Conservation (phyloP, 1,284 basidiomycete genomes). For the Apiotrichum sp. region DNA sequence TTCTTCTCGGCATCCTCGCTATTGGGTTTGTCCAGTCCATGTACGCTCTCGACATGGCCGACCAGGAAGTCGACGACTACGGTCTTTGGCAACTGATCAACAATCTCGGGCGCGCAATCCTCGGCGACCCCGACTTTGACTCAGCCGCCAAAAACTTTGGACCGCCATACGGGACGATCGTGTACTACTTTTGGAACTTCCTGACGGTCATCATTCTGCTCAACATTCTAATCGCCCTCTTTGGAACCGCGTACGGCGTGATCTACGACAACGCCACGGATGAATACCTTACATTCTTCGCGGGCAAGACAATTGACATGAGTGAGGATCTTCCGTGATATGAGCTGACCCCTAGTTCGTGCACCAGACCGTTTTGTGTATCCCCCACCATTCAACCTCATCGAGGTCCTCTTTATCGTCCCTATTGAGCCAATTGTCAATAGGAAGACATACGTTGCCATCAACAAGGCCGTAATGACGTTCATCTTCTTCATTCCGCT, state of each 20-base stretch:
- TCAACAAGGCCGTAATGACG: conserved; percentile 73
- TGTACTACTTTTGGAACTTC: conserved; percentile 88
- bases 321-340: neutral
- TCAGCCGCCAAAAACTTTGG: conserved; percentile 54
- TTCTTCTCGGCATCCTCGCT: conserved; percentile 70
- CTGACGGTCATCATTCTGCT: conserved; percentile 79
- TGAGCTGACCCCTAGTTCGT: conserved; percentile 43
- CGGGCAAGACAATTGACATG: conserved; percentile 73
- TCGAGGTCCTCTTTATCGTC: conserved; percentile 67
- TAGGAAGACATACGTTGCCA: conserved; percentile 43
- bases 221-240: conserved; percentile 92
- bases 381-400: conserved; percentile 60
- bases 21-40: conserved; percentile 70
- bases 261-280: conserved; percentile 52
- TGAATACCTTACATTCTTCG: conserved; percentile 71
- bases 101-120: conserved; percentile 68
- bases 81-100: conserved; percentile 60
- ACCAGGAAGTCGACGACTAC: conserved; percentile 55
- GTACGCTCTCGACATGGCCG: conserved; percentile 84
- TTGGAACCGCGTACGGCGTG: conserved; percentile 81
- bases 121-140: conserved; percentile 74
- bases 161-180: conserved; percentile 58
- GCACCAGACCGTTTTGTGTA: conserved; percentile 62
- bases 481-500: conserved; percentile 74
- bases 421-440: conserved; percentile 65